Evolutionary conservation across 257 asterid genomes (phyloP).

Genomic region (Solanum lycopersicoides): DNA sequence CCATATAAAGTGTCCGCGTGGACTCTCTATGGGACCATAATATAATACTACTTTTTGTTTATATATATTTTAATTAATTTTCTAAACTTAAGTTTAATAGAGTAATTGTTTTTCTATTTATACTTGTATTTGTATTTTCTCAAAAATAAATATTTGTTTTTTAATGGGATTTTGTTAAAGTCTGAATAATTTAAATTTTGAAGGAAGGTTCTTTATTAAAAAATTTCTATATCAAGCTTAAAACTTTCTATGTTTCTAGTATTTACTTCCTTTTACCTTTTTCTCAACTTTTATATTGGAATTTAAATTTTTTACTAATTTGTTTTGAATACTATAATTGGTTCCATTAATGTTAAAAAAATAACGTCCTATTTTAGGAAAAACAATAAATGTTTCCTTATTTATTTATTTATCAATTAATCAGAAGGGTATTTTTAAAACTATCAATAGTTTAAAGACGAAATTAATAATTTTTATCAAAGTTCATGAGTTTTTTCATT

Average conservation of each 20-base stretch:
- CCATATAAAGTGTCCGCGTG: background rate
- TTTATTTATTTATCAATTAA: background rate
- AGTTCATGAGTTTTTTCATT: too few relatives aligned
- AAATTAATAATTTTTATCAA: too few relatives aligned
- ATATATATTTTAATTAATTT: background rate
- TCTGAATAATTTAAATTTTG: background rate
- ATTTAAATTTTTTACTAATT: background rate
- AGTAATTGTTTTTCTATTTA: background rate
- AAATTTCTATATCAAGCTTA: background rate
- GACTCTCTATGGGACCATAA: background rate
- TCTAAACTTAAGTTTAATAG: background rate
- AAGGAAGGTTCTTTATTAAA: background rate
- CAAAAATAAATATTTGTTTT: too few relatives aligned
- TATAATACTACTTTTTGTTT: background rate
- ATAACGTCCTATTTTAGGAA: background rate
- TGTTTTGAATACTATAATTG: background rate
- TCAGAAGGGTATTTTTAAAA: too few relatives aligned
- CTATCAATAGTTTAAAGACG: too few relatives aligned
- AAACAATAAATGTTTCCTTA: background rate
- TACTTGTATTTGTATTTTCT: background rate
- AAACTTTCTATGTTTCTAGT: background rate
- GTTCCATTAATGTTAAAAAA: background rate
- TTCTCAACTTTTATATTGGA: background rate
- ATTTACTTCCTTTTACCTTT: background rate
- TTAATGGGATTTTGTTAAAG: background rate